These are phyloP conservation scores for Cubamyces sp. DNA, from an alignment of 768 basidiomycete species.

Conservation along the genomic window DNA sequence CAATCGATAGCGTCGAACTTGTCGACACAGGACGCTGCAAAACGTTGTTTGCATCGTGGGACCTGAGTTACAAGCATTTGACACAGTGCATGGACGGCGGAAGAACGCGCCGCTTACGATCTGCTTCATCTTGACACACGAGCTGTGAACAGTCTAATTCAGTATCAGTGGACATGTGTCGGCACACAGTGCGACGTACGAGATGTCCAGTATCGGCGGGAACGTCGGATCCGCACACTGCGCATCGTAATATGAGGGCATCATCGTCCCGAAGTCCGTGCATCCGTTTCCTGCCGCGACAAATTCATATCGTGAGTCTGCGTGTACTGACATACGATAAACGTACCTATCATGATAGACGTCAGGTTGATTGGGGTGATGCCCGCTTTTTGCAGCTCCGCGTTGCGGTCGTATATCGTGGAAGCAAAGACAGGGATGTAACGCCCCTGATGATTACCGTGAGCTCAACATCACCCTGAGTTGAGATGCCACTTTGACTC, in stretches of 20 bases:
- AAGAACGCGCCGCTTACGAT: conserved; percentile 34
- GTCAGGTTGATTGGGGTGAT: conserved; percentile 53
- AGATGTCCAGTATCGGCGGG: conserved; percentile 51
- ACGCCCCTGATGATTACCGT: conserved; percentile 44
- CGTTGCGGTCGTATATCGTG: conserved; percentile 53
- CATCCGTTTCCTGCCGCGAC: conserved; percentile 47
- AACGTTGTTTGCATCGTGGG: conserved; percentile 48
- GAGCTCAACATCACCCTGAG: not conserved
- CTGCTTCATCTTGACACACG: conserved; percentile 50
- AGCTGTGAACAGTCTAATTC: conserved; percentile 21
- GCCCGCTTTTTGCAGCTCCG: conserved; percentile 45
- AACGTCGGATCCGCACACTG: conserved; percentile 52
- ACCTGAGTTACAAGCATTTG: conserved; percentile 33
- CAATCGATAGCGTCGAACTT: conserved; percentile 49
- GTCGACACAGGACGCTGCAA: conserved; percentile 46
- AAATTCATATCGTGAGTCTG: not conserved
- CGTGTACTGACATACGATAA: not conserved
- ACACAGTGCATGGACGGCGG: not conserved
- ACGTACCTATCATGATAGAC: conserved; percentile 53
- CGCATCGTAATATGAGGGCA: conserved; percentile 53
- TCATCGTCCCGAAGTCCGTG: conserved; percentile 44
- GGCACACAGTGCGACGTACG: conserved; percentile 29
- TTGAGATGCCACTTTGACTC: conserved; percentile 25
- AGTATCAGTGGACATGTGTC: not conserved
- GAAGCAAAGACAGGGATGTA: conserved; percentile 57